A percentile compares a stretch with the other conserved stretches of the same genome.
phyloP scores from a whole-genome alignment of 1,284 basidiomycete species.

The Papiliotrema fonsecae region DNA sequence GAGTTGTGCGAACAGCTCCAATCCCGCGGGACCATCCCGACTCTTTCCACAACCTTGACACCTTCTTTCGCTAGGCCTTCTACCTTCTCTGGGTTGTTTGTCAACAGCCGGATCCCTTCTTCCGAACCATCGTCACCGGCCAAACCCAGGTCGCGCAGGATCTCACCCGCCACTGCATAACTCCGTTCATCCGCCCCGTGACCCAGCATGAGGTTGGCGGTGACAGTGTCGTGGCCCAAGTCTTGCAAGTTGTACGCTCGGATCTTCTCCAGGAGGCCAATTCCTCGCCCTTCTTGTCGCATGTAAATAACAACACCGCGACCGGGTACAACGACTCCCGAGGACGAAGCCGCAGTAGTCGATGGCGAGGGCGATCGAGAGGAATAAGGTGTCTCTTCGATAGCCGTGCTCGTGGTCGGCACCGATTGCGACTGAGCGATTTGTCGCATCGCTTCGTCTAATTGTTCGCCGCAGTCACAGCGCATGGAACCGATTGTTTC shows the following conservation, averaged over 20 bases:
- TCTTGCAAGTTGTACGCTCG: slow-evolving; percentile 98
- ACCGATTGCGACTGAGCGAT: slow-evolving; percentile 65
- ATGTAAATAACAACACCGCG: slow-evolving; percentile 96
- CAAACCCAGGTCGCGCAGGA: slow-evolving; percentile 80
- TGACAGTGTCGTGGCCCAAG: slow-evolving; percentile 95
- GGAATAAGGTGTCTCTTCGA: slow-evolving; percentile 23
- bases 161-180: slow-evolving; percentile 87
- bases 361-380: slow-evolving; percentile 31
- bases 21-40: slow-evolving; percentile 89
- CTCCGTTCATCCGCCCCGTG: slow-evolving; percentile 90
- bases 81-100: slow-evolving; percentile 98
- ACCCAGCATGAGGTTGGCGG: slow-evolving; percentile 92
- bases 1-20: slow-evolving; percentile 56
- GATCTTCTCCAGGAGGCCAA: slow-evolving; percentile 92
- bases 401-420: slow-evolving; percentile 2
- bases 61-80: slow-evolving; percentile 80
- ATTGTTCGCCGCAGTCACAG: slow-evolving; percentile 97
- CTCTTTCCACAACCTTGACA: slow-evolving; percentile 72
- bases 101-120: slow-evolving; percentile 73
- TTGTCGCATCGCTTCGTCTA: slow-evolving; percentile 90
- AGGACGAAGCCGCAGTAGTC: slow-evolving; percentile 4
- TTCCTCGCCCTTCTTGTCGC: slow-evolving; percentile 97
- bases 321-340: slow-evolving; percentile 53
- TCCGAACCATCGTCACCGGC: slow-evolving; percentile 55
- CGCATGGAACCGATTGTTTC: slow-evolving; percentile 98